These are phyloP conservation scores for Haberlea rhodopensis DNA, from an alignment of 257 asterid species.

Conservation along the genomic window DNA sequence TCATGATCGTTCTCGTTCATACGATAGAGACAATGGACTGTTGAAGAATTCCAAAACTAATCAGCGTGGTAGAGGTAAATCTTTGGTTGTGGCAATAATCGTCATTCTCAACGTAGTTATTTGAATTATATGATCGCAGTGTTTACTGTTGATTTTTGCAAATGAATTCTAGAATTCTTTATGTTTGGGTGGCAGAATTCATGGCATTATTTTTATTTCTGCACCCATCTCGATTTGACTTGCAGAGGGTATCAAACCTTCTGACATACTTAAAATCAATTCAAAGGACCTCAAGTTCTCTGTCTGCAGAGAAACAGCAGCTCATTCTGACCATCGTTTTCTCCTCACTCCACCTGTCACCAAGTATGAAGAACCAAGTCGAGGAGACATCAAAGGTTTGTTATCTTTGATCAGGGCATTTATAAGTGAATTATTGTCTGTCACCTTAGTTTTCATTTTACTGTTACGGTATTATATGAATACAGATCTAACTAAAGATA, in stretches of 20 bases:
- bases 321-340: constrained; percentile 5
- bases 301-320: constrained; percentile 33
- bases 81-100: constrained; percentile 5
- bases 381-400: constrained; percentile 33
- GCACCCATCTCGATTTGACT: constrained; percentile 16
- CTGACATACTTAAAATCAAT: constrained; percentile 30
- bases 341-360: constrained; percentile 36
- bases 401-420: constrained; percentile 11
- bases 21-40: constrained; percentile 29
- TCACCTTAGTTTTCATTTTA: constrained; percentile 12
- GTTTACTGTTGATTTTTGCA: constrained; percentile 6
- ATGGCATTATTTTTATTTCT: constrained; percentile 1
- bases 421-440: constrained; percentile 3
- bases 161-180: constrained; percentile 4
- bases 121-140: background rate
- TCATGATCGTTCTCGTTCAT: constrained; percentile 24
- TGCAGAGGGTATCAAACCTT: constrained; percentile 36
- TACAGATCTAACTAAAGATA: constrained; percentile 46
- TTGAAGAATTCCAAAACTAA: constrained; percentile 25
- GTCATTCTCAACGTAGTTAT: constrained; percentile 1
- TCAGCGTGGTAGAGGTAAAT: constrained; percentile 39
- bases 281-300: constrained; percentile 28
- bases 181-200: constrained; percentile 5
- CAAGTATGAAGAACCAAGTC: constrained; percentile 26
- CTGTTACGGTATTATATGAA: constrained; percentile 23